Conservation (phyloP, 2,329 filamentous ascomycete genomes). For the Colletotrichum horii region DNA sequence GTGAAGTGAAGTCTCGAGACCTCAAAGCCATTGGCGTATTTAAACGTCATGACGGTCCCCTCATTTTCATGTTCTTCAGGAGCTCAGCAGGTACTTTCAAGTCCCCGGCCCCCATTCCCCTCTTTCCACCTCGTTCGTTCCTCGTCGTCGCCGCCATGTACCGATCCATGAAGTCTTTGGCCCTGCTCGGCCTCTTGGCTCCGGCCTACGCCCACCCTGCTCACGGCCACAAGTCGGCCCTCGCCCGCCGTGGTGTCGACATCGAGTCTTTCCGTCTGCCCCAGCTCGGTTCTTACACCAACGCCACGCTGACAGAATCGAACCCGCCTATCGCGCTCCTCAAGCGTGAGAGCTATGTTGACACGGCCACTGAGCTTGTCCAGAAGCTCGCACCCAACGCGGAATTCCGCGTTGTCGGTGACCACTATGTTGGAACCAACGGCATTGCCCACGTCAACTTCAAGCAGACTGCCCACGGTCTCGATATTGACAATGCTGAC, state of each 20-base stretch:
- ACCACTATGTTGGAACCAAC: constrained; percentile 54
- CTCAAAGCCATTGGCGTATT: not conserved
- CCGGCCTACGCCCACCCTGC: constrained; percentile 38
- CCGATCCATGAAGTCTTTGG: constrained; percentile 35
- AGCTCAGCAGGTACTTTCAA: constrained; percentile 6
- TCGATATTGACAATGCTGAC: constrained; percentile 60
- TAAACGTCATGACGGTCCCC: not conserved
- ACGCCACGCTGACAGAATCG: constrained; percentile 28
- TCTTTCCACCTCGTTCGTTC: not conserved
- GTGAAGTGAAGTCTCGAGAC: not conserved
- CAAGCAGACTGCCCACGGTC: constrained; percentile 56
- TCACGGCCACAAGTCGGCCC: constrained; percentile 19
- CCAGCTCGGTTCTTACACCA: constrained; percentile 34
- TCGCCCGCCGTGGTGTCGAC: constrained; percentile 36
- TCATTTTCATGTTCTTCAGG: not conserved
- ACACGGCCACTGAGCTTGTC: constrained; percentile 43
- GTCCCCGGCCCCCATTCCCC: not conserved
- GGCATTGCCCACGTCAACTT: constrained; percentile 60
- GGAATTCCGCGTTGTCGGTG: constrained; percentile 50
- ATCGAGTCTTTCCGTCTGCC: constrained; percentile 36
- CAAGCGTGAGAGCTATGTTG: constrained; percentile 39
- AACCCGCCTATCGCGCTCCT: constrained; percentile 29
- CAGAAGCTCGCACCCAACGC: constrained; percentile 33
- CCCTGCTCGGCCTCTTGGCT: constrained; percentile 38
- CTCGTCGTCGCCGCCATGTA: not conserved